Percentiles rank a stretch among this genome's conserved stretches.
These are phyloP conservation scores for Cryphonectria japonica DNA, from an alignment of 2,329 filamentous ascomycete genomes.

Conservation along the genomic window DNA sequence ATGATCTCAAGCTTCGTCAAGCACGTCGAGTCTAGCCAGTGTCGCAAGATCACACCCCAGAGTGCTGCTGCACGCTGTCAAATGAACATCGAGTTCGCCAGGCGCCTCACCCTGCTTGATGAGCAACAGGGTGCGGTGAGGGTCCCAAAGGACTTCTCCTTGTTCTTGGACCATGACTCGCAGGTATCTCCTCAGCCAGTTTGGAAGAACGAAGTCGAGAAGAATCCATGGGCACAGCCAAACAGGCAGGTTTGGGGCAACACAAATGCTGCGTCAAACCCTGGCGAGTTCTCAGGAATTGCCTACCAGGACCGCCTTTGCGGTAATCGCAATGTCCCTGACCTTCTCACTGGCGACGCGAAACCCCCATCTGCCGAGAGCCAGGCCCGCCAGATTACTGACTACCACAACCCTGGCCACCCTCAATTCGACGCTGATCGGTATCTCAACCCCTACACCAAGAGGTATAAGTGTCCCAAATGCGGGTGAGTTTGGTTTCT, in stretches of 20 bases:
- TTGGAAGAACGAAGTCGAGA: not conserved
- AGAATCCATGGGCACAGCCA: slow-evolving; percentile 25
- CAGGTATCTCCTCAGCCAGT: not conserved
- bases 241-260: not conserved
- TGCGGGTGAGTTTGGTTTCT: slow-evolving; percentile 52
- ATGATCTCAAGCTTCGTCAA: slow-evolving; percentile 44
- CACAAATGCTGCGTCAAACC: not conserved
- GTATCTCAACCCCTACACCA: slow-evolving; percentile 49
- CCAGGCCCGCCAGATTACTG: not conserved
- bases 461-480: slow-evolving; percentile 59
- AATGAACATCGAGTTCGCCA: slow-evolving; percentile 43
- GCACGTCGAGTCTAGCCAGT: slow-evolving; percentile 51
- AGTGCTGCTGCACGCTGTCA: slow-evolving; percentile 19
- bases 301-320: slow-evolving; percentile 28
- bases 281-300: slow-evolving; percentile 2
- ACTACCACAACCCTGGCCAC: slow-evolving; percentile 48
- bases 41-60: slow-evolving; percentile 38
- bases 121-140: not conserved
- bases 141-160: slow-evolving; percentile 20
- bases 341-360: slow-evolving; percentile 21
- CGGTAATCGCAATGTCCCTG: slow-evolving; percentile 30
- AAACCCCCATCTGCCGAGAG: slow-evolving; percentile 32
- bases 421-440: slow-evolving; percentile 50
- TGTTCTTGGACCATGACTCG: slow-evolving; percentile 5
- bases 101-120: slow-evolving; percentile 35